phyloP scores from a whole-genome alignment of 306 rosid genomes.

The Potentilla sterilis region DNA sequence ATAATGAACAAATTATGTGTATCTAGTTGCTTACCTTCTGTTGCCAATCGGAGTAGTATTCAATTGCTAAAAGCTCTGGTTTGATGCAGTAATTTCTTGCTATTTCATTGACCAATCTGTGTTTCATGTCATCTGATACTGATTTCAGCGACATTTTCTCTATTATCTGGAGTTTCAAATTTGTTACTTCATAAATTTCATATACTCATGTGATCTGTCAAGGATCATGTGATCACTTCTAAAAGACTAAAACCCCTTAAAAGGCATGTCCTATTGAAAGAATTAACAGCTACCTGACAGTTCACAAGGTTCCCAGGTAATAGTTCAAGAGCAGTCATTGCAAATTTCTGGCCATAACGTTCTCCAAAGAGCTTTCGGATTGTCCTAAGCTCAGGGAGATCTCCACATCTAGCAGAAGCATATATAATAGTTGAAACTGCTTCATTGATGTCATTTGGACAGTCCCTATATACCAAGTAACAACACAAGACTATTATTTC shows the following conservation, averaged over 20 bases:
- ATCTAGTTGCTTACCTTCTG: slow-evolving; percentile 40
- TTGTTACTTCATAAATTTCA: slow-evolving; percentile 17
- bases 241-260: not conserved
- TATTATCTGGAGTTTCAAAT: slow-evolving; percentile 45
- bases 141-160: slow-evolving; percentile 44
- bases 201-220: too few species aligned
- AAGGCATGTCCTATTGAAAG: not conserved
- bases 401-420: slow-evolving; percentile 90
- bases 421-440: slow-evolving; percentile 79
- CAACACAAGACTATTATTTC: not conserved
- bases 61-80: slow-evolving; percentile 53
- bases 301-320: slow-evolving; percentile 72
- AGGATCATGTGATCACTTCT: not conserved
- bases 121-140: slow-evolving; percentile 55
- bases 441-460: slow-evolving; percentile 78
- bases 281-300: slow-evolving; percentile 41
- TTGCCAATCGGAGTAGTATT: slow-evolving; percentile 63
- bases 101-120: slow-evolving; percentile 55
- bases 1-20: not conserved
- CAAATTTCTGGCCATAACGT: slow-evolving; percentile 64
- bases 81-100: slow-evolving; percentile 43
- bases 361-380: slow-evolving; percentile 67
- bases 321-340: slow-evolving; percentile 54
- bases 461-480: slow-evolving; percentile 34
- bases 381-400: slow-evolving; percentile 74